Percentiles rank a stretch among this genome's conserved stretches.
Conservation (phyloP, 352 stramenopile genomes). For the Pythium vanterpoolii region DNA sequence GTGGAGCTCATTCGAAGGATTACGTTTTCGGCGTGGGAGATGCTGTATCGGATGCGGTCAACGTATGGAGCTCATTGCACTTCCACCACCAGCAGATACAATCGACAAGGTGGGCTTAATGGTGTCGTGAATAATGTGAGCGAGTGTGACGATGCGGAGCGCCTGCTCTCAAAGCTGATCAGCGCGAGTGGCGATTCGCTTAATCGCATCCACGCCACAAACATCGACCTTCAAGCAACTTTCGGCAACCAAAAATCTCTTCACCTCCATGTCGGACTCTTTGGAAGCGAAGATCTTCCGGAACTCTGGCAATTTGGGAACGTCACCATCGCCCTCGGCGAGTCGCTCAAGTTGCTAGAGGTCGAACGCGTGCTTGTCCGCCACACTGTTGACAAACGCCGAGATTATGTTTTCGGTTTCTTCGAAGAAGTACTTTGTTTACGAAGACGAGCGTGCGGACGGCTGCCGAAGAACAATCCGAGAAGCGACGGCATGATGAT, state of each 20-base stretch:
- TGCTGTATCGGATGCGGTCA: conserved; percentile 68
- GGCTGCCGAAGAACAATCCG: background rate
- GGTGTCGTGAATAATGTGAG: conserved; percentile 36
- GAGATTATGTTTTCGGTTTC: conserved; percentile 65
- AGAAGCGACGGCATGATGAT: conserved; percentile 56
- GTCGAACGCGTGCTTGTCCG: conserved; percentile 40
- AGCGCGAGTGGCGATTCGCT: conserved; percentile 64
- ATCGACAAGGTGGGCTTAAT: conserved; percentile 56
- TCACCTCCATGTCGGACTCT: conserved; percentile 40
- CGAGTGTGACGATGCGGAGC: conserved; percentile 39
- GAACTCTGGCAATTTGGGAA: conserved; percentile 63
- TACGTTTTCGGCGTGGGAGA: conserved; percentile 70
- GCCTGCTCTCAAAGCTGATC: conserved; percentile 39
- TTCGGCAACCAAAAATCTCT: conserved; percentile 26
- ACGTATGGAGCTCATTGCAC: conserved; percentile 56
- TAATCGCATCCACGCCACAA: conserved; percentile 55
- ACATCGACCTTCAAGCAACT: conserved; percentile 37
- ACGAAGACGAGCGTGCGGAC: conserved; percentile 33
- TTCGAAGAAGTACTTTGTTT: conserved; percentile 59
- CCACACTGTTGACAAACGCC: conserved; percentile 45
- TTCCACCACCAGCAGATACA: conserved; percentile 47
- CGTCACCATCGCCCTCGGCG: conserved; percentile 40
- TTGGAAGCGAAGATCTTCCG: conserved; percentile 65
- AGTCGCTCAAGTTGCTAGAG: conserved; percentile 31
- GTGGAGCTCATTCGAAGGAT: conserved; percentile 63